Percentiles rank a stretch among this genome's conserved stretches.
Evolutionary conservation across 306 rosid species (phyloP).

Genomic region (Vigna radiata): DNA sequence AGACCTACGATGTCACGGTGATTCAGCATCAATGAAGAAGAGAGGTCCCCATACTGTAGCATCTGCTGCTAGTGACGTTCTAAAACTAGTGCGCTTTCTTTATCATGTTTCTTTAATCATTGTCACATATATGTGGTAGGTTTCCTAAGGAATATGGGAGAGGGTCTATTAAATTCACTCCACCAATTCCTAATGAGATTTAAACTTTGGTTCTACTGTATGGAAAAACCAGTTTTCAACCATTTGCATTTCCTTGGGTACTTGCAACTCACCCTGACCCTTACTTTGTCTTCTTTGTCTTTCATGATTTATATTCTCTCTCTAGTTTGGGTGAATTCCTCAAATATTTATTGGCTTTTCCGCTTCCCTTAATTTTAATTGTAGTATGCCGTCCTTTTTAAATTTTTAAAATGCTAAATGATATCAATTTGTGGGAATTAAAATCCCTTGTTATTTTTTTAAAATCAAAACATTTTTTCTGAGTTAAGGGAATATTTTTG

Average conservation of each 20-base stretch:
- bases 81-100: too few species aligned
- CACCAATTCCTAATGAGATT: slow-evolving; percentile 22
- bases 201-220: slow-evolving; percentile 1
- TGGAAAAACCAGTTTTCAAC: slow-evolving; percentile 21
- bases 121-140: slow-evolving; percentile 8
- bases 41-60: too few species aligned
- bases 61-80: too few species aligned
- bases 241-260: slow-evolving; percentile 9
- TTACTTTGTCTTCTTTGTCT: slow-evolving; percentile 35
- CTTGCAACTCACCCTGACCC: slow-evolving; percentile 8
- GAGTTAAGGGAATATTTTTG: slow-evolving; percentile 24
- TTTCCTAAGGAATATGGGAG: slow-evolving; percentile 22
- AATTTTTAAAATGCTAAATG: slow-evolving; percentile 9
- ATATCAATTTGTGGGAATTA: slow-evolving; percentile 26
- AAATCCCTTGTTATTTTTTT: not conserved
- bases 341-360: slow-evolving; percentile 30
- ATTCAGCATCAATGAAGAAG: too few species aligned
- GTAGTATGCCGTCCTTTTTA: slow-evolving; percentile 24
- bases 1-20: too few species aligned
- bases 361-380: slow-evolving; percentile 18
- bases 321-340: slow-evolving; percentile 15
- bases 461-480: not conserved
- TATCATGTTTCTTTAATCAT: slow-evolving; percentile 16
- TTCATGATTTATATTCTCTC: slow-evolving; percentile 25
- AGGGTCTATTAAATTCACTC: slow-evolving; percentile 8